Base-by-base conservation (phyloP, 2,329 filamentous ascomycete species). In the Apiospora koreana region DNA sequence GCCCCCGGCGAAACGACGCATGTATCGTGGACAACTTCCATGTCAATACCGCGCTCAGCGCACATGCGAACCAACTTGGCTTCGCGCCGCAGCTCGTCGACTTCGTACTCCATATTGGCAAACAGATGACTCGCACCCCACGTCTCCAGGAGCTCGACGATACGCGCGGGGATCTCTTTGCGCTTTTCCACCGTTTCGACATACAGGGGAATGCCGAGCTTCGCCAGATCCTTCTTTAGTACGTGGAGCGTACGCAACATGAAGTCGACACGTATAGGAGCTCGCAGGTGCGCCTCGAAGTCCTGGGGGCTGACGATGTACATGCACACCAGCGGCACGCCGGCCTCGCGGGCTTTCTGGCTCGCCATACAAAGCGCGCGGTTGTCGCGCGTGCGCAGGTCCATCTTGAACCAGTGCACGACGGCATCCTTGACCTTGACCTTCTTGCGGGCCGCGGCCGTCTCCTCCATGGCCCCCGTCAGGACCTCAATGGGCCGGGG, bases 331-430 rank as follows among this genome's bases (percentile, higher is more conserved):
- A 97, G 82, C 0, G 94, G 92, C 0, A 95, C 86, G 0, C 87
- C 87, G n/a, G 88, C 85, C 46, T 89, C 86, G 70, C 89, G 90
- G 1, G 94, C 93, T 66, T 86, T 86, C 70, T 89, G 82, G 69
- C 88, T 90, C 0, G 94, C 94, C 72, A 90, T 80, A 43, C 87
- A 86, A 31, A 97, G 80, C 0, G 88, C 88, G 10, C 88, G 91
- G 78, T 97, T 97, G 79, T 98, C 95, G 0, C 82, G 80, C 1
- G 87, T 85, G 2, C 94, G 87, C 67, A 97, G 81, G 79, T 97
- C 95, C 76, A 88, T 90, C 81, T 96, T 97, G 84, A 95, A 97
- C 94, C 94, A 97, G 81, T 97, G 93, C 0, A 97, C 88, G 0
- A 97, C 91, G 0, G 91, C 89, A 35, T 88, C 83, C 41, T 88